A percentile compares a stretch with the other conserved stretches of the same genome.
phyloP scores from a whole-genome alignment of 2,329 filamentous ascomycete species.

The Tolypocladium cylindrosporum region DNA sequence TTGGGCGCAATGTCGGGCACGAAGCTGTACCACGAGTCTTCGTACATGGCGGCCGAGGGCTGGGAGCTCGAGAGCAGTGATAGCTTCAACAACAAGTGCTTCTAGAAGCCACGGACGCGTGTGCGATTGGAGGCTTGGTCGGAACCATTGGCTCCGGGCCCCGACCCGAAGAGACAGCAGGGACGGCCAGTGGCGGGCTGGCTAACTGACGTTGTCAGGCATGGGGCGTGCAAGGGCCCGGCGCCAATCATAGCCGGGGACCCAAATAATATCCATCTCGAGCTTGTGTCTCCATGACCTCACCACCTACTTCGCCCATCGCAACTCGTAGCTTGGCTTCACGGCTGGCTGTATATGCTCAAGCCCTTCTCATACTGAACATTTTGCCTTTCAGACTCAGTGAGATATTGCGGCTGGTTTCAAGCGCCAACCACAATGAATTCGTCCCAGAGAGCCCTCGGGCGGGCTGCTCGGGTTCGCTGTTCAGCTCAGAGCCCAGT shows the following conservation, averaged over 20 bases:
- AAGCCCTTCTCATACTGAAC: background rate
- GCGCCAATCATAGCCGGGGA: background rate
- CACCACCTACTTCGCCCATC: background rate
- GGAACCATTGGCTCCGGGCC: slow-evolving; percentile 18
- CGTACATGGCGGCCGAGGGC: slow-evolving; percentile 51
- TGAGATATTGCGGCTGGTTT: background rate
- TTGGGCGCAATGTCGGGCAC: slow-evolving; percentile 51
- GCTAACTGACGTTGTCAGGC: background rate
- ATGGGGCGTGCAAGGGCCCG: background rate
- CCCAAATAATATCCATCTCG: background rate
- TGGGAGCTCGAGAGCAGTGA: slow-evolving; percentile 1
- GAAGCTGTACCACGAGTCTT: slow-evolving; percentile 78
- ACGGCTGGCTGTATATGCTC: background rate
- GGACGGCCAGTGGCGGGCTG: background rate
- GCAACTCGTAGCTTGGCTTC: background rate
- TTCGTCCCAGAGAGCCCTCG: slow-evolving; percentile 16
- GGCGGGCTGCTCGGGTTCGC: slow-evolving; percentile 14
- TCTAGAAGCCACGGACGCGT: slow-evolving; percentile 18
- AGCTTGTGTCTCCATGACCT: background rate
- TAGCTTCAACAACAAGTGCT: slow-evolving; percentile 1
- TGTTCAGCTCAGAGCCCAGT: slow-evolving; percentile 12
- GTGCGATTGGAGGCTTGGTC: slow-evolving; percentile 13
- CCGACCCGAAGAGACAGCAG: slow-evolving; percentile 11
- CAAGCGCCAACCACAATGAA: slow-evolving; percentile 16
- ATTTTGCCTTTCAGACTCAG: background rate